These are phyloP conservation scores for Colletotrichum viniferum DNA, from an alignment of 2,329 filamentous ascomycete genomes.

Conservation along the genomic window DNA sequence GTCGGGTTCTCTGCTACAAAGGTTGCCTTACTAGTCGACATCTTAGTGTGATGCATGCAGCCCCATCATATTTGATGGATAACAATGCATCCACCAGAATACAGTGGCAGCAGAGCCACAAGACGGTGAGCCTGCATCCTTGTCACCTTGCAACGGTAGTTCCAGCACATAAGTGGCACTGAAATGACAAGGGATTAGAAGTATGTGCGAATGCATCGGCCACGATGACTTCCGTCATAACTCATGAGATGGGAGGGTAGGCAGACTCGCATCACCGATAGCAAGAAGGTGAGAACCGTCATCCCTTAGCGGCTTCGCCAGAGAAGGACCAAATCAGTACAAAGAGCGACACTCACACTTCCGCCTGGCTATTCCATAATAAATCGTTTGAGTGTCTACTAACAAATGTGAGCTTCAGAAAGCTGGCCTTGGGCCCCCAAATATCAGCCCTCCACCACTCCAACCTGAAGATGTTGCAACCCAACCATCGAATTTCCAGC, in stretches of 20 bases:
- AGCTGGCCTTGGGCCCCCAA: not conserved
- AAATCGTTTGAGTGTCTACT: not conserved
- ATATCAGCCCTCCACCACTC: not conserved
- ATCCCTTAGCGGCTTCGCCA: not conserved
- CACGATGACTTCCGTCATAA: not conserved
- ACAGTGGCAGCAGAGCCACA: not conserved
- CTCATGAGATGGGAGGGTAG: not conserved
- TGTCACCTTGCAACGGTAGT: not conserved
- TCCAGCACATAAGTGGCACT: not conserved
- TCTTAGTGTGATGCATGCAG: not conserved
- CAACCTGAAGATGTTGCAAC: not conserved
- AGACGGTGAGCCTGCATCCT: not conserved
- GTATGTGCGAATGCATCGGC: not conserved
- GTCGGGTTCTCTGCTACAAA: not conserved
- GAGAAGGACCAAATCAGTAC: not conserved
- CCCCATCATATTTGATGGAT: not conserved
- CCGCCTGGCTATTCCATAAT: not conserved
- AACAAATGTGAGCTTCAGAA: not conserved
- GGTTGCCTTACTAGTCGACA: not conserved
- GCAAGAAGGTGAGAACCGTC: not conserved
- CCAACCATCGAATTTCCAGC: not conserved
- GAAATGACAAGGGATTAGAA: rapidly evolving
- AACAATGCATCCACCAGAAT: not conserved
- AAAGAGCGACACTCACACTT: not conserved
- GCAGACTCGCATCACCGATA: not conserved